Conservation (phyloP, 306 rosid species). For the Lagenaria siceraria region DNA sequence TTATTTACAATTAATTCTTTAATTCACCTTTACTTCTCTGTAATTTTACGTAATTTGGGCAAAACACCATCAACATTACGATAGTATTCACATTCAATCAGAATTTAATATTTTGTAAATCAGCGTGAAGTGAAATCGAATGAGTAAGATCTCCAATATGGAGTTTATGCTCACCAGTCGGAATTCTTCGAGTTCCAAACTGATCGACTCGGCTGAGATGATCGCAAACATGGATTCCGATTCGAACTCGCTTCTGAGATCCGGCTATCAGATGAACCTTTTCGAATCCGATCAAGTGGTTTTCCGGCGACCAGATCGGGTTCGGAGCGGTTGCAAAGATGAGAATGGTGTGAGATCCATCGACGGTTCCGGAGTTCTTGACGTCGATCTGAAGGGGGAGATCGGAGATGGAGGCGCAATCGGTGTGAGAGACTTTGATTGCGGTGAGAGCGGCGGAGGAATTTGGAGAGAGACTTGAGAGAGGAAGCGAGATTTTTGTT, state of each 20-base stretch:
- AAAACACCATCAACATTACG: neutral
- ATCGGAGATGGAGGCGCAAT: conserved; percentile 25
- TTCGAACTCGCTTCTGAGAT: conserved; percentile 23
- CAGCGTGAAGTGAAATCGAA: conserved; percentile 30
- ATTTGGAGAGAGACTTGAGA: conserved; percentile 22
- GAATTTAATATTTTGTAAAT: neutral
- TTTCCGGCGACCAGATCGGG: conserved; percentile 21
- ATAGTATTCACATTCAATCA: neutral
- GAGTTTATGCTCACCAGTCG: conserved; percentile 58
- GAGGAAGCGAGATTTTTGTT: conserved; percentile 18
- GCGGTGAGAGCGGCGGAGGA: conserved; percentile 19
- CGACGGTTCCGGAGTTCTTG: conserved; percentile 48
- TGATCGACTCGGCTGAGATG: conserved; percentile 62
- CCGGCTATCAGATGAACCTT: conserved; percentile 49
- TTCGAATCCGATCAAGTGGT: conserved; percentile 49
- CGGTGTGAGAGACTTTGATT: conserved; percentile 32
- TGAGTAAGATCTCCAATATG: conserved; percentile 66
- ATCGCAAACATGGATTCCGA: conserved; percentile 54
- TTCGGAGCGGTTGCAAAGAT: conserved; percentile 44
- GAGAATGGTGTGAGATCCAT: conserved; percentile 62
- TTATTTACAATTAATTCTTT: neutral
- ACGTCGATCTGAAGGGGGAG: conserved; percentile 37
- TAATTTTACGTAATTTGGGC: neutral
- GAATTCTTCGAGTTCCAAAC: conserved; percentile 69
- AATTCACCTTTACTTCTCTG: neutral